Percentiles rank a stretch among this genome's conserved stretches.
Evolutionary conservation across 768 basidiomycete genomes (phyloP).

Genomic region (Trichaptum fuscoviolaceum): DNA sequence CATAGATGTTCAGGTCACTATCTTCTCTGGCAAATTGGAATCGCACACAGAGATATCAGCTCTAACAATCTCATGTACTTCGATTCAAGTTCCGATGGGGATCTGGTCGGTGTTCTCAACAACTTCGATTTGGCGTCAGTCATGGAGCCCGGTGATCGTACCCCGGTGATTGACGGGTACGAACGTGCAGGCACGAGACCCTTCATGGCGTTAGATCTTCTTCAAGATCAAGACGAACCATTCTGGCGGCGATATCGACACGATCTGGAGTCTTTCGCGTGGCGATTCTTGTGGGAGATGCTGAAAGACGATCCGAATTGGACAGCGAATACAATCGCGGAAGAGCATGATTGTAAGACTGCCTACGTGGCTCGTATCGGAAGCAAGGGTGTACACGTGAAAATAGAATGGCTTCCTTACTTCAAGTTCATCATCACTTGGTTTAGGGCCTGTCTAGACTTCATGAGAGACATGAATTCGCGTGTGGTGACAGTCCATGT

Average conservation of each 20-base stretch:
- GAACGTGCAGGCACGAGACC: constrained; percentile 23
- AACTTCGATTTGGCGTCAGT: constrained; percentile 16
- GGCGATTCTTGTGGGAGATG: constrained; percentile 20
- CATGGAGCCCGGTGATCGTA: background rate
- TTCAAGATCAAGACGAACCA: background rate
- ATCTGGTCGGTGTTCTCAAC: constrained; percentile 10
- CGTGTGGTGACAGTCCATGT: too few relatives aligned
- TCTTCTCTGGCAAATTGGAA: background rate
- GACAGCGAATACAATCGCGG: background rate
- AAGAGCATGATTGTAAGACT: background rate
- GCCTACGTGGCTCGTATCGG: too few relatives aligned
- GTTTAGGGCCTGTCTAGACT: background rate
- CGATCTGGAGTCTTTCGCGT: constrained; percentile 8
- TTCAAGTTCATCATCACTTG: background rate
- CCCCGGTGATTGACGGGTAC: constrained; percentile 3
- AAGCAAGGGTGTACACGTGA: background rate
- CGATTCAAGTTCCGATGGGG: constrained; percentile 11
- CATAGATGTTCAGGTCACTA: background rate
- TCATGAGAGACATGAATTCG: too few relatives aligned
- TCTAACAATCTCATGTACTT: constrained; percentile 13
- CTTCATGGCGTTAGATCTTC: background rate
- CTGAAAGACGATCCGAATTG: background rate
- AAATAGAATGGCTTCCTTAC: background rate
- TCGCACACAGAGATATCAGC: constrained; percentile 17
- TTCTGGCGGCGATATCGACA: background rate